A percentile compares a stretch with the other conserved stretches of the same genome.
phyloP scores from a whole-genome alignment of 352 stramenopile genomes.

The Globisporangium acanthophoron region DNA sequence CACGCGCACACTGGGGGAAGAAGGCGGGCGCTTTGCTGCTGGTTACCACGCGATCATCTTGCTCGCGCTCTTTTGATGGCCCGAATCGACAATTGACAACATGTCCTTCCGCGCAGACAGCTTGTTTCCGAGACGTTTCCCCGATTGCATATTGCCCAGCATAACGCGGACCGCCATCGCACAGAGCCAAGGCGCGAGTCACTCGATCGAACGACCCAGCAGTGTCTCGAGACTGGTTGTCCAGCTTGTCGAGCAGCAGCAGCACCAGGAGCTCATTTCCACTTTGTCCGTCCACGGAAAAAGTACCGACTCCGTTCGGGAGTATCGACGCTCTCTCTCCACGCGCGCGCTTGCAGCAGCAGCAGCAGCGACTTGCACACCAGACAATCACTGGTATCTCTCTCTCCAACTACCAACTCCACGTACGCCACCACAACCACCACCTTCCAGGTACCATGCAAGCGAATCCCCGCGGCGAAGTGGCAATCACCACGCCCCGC shows the following conservation, averaged over 20 bases:
- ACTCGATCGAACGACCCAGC: not conserved
- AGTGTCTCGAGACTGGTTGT: not conserved
- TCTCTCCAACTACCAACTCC: no score
- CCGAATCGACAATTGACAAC: not conserved
- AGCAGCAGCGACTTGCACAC: no score
- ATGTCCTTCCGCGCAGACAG: not conserved
- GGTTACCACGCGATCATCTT: no score
- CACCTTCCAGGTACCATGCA: not conserved
- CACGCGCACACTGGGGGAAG: no score
- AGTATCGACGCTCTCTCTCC: constrained; percentile 3
- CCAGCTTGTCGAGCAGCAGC: no score
- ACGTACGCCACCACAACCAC: no score
- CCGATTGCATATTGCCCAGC: not conserved
- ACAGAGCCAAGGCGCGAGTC: no score
- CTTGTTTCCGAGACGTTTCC: not conserved
- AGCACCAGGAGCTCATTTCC: constrained; percentile 14
- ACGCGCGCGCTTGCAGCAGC: not conserved
- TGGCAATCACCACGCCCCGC: constrained; percentile 3
- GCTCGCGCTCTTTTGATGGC: no score
- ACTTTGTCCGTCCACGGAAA: constrained; percentile 19
- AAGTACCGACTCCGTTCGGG: constrained; percentile 14
- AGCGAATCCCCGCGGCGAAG: not conserved
- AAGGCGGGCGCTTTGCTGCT: no score
- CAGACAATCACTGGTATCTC: no score
- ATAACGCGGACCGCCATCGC: no score